Evolutionary conservation across 257 asterid genomes (phyloP).

Genomic region (Solanum tarapatanum): DNA sequence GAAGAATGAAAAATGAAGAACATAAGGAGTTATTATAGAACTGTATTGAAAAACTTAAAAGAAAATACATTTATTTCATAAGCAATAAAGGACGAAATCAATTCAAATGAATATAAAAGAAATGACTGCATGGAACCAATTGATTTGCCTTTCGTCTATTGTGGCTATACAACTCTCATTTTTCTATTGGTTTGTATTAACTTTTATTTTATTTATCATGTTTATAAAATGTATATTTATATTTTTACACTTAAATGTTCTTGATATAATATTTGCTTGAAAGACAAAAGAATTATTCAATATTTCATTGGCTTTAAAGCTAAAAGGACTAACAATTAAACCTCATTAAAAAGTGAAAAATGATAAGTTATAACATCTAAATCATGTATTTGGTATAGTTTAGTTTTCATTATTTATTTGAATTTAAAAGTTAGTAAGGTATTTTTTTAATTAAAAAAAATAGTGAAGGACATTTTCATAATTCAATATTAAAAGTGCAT

Average conservation of each 20-base stretch:
- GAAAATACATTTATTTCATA: no score
- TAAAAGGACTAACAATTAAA: neutral
- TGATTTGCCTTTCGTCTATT: neutral
- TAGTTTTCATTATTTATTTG: neutral
- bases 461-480: no score
- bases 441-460: no score
- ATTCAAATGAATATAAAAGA: neutral
- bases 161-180: neutral
- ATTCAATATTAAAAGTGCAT: no score
- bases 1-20: neutral
- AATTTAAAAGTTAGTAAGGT: neutral
- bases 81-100: neutral
- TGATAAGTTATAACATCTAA: neutral
- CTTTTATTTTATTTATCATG: no score
- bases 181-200: neutral
- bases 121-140: neutral
- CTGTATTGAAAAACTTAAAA: no score
- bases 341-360: neutral
- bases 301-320: neutral
- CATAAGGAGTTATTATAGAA: neutral
- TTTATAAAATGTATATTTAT: no score
- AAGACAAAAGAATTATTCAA: no score
- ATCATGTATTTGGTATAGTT: neutral
- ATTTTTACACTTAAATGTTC: neutral
- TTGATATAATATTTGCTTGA: neutral